Evolutionary conservation across 1,284 basidiomycete genomes (phyloP), one percentile per base, ranked within the genome.

Genomic region (Marasmius tenuissimus): DNA sequence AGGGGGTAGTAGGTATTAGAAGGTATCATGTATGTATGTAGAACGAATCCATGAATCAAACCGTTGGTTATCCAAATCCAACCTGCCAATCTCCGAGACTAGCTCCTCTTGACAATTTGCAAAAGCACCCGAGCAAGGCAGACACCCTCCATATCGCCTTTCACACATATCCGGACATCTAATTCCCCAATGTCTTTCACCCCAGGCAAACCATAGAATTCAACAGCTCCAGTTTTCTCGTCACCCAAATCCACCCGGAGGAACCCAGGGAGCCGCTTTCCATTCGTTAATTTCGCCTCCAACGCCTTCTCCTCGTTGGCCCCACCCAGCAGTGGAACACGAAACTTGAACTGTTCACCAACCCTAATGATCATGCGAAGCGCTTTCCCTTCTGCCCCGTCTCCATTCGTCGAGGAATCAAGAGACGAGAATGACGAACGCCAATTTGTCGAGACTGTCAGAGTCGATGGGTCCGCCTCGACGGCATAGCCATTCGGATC

Each of bases 271-370:
- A 89, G 71, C 57, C 79, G 70, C 62, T 78, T 75, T 37, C 87
- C 87, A 12, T 83, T 83, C 47, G 80, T 74, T 62, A 85, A 71
- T 65, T 78, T 80, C 59, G 81, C 83, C 61, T 81, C 78, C 52
- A 87, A 75, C 57, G 74, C 75, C 51, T 72, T 72, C 50, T 63
- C 53, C 54, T 58, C 62, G 60, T 53, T 42, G 38, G 37, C 38
- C 35, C 70, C 65, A 45, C 68, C 61, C 37, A 68, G 67, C 38
- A 85, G 71, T 48, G 77, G 77, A 61, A 89, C 78, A 55, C 80
- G 76, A 72, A 88, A 87, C 66, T 79, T 81, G 78, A 89, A 89
- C 61, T 75, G 78, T 69, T 89, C 86, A 27, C 85, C 85, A 1
- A 76, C 75, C 39, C 86, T 79, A 27, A 85, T 80, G 58, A 88